phyloP scores from a whole-genome alignment of 2,329 filamentous ascomycete genomes.

The Macrophomina pseudophaseolina region DNA sequence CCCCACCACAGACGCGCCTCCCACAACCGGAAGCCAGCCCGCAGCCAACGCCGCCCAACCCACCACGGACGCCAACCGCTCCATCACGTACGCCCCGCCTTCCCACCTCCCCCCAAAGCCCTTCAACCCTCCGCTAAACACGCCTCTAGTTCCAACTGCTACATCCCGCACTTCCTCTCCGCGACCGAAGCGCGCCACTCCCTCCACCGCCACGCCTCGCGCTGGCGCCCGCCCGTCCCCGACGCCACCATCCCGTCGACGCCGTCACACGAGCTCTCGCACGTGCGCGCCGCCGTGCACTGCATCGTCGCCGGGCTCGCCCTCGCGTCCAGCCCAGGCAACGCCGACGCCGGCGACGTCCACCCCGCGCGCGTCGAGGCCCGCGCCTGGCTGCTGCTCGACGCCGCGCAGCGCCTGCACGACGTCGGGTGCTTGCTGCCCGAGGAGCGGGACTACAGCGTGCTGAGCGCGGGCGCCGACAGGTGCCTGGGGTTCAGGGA shows the following conservation, averaged over 20 bases:
- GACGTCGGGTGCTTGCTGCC: not conserved
- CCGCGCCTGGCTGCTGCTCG: conserved; percentile 1
- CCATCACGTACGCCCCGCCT: too few species aligned
- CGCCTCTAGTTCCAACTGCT: too few species aligned
- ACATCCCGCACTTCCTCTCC: conserved; percentile 60
- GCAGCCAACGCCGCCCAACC: too few species aligned
- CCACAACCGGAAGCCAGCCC: too few species aligned
- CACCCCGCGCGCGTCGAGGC: not conserved
- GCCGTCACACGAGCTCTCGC: not conserved
- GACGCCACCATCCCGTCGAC: not conserved
- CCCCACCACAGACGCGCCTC: too few species aligned
- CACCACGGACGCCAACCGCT: too few species aligned
- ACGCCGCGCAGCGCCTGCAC: not conserved
- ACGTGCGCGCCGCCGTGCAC: not conserved
- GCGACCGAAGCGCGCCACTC: not conserved
- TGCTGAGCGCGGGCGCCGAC: not conserved
- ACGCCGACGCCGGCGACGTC: not conserved
- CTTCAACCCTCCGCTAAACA: too few species aligned
- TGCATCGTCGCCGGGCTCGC: not conserved
- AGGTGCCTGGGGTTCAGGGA: not conserved
- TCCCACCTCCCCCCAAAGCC: too few species aligned
- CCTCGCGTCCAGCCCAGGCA: not conserved
- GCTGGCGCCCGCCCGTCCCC: not conserved
- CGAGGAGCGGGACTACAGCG: not conserved
- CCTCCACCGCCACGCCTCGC: not conserved